Conservation (phyloP, 352 stramenopile species). For the Phytophthora nicotianae region DNA sequence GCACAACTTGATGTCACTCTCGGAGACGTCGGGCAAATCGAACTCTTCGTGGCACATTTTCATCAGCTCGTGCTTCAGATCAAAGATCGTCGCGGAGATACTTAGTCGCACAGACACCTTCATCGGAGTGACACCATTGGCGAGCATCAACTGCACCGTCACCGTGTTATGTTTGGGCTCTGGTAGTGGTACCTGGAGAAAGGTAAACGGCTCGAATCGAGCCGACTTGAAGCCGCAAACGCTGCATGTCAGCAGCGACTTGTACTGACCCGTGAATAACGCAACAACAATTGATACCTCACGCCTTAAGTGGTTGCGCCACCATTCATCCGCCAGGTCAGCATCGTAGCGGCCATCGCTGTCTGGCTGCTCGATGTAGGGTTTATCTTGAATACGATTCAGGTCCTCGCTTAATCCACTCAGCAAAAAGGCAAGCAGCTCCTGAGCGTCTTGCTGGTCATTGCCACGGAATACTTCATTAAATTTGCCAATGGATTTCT, state of each 20-base stretch:
- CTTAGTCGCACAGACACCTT: conserved; percentile 82
- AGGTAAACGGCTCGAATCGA: conserved; percentile 94
- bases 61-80: conserved; percentile 87
- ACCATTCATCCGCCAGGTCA: conserved; percentile 99
- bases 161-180: conserved; percentile 88
- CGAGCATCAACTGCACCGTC: conserved; percentile 79
- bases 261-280: conserved; percentile 99
- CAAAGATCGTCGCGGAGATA: conserved; percentile 85
- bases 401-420: conserved; percentile 98
- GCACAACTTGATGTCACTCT: conserved; percentile 86
- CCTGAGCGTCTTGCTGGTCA: conserved; percentile 98
- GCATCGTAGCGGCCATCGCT: conserved; percentile 97
- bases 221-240: conserved; percentile 95
- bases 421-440: conserved; percentile 96
- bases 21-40: conserved; percentile 56
- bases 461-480: conserved; percentile 96
- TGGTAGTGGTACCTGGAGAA: conserved; percentile 85
- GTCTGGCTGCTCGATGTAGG: conserved; percentile 98
- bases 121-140: conserved; percentile 71
- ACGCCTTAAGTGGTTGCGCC: conserved; percentile 96
- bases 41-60: conserved; percentile 83
- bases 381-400: conserved; percentile 96
- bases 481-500: conserved; percentile 94
- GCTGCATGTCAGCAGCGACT: conserved; percentile 96
- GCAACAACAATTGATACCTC: conserved; percentile 99